Evolutionary conservation across 345 rosid species (phyloP), one percentile per base, ranked within the genome.

Genomic region (Populus nigra): DNA sequence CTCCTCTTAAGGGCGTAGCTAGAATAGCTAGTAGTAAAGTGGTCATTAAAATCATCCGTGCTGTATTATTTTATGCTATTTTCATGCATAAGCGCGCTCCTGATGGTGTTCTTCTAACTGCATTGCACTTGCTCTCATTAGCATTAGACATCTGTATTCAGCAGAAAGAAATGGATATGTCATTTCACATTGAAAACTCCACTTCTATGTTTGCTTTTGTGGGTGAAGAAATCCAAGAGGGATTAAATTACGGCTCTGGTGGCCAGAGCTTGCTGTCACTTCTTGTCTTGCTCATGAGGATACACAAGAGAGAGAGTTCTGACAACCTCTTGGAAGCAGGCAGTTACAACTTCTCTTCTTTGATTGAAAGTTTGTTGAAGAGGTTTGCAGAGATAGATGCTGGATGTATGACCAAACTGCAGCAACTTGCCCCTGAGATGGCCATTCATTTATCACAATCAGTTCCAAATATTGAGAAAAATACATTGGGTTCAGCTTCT

Each of bases 41-140:
- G 76, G 88, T 87, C 47, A 88, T 92, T 80, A 85, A 89, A 83
- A 76, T 96, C 8, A 86, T 96, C 76, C 93, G 91, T 23, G 86
- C 97, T 23, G 91, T 83, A 79, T 75, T 92, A 62, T 90, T 89
- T 84, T 91, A 90, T 85, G 94, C 97, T 63, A 89, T 93, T 75
- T 90, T 85, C 72, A 80, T 87, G 73, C 91, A 91, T 70, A 85
- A 88, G 57, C 97, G 96, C 45, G 93, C 92, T 75, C 92, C 94
- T 68, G 94, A 93, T 68, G 86, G 86, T 41, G 90, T 92, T 79
- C 91, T 96, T 83, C 73, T 92, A 78, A 76, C 83, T 68, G 91
- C 97, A 72, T 77, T 96, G 87, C 99, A 93, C 78, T 80, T 96
- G 62, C 96, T 93, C 50, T 90, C 94, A 15, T 83, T 96, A 47